Conservation (phyloP, 495 filamentous ascomycete species). For the Hypomontagnella monticulosa region DNA sequence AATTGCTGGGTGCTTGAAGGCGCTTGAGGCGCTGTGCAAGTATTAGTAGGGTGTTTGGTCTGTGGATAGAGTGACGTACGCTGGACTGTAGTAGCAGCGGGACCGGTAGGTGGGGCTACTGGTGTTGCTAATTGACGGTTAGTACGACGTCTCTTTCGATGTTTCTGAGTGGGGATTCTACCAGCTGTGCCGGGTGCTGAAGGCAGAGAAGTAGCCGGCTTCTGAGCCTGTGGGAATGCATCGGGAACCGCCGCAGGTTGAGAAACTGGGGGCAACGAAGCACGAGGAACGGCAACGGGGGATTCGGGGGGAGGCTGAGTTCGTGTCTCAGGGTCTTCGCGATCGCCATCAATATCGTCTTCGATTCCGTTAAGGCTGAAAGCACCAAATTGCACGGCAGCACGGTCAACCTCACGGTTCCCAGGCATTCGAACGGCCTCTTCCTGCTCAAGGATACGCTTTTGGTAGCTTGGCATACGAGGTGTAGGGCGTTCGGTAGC, state of each 20-base stretch:
- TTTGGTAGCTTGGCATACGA: slow-evolving; percentile 79
- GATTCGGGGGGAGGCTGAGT: slow-evolving; percentile 95
- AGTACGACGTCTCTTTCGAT: slow-evolving; percentile 32
- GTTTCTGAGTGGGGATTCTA: slow-evolving; percentile 40
- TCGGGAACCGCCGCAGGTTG: slow-evolving; percentile 68
- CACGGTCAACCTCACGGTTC: slow-evolving; percentile 93
- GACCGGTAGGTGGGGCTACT: slow-evolving; percentile 46
- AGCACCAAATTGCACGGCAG: slow-evolving; percentile 97
- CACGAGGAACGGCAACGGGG: slow-evolving; percentile 85
- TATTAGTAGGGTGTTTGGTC: slow-evolving; percentile 43
- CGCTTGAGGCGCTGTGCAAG: slow-evolving; percentile 42
- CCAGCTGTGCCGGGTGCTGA: slow-evolving; percentile 53
- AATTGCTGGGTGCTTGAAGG: slow-evolving; percentile 67
- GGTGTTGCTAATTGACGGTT: slow-evolving; percentile 46
- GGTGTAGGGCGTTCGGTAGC: slow-evolving; percentile 66
- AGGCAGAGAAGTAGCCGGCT: slow-evolving; percentile 73
- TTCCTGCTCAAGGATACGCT: slow-evolving; percentile 89
- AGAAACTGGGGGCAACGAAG: slow-evolving; percentile 82
- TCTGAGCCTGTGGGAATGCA: slow-evolving; percentile 65
- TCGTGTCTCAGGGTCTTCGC: slow-evolving; percentile 94
- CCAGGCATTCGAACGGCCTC: slow-evolving; percentile 98
- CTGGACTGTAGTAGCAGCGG: slow-evolving; percentile 45
- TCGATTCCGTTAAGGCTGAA: slow-evolving; percentile 86
- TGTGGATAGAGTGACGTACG: slow-evolving; percentile 44
- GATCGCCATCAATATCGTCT: slow-evolving; percentile 89